Evolutionary conservation across 495 filamentous ascomycete genomes (phyloP).

Genomic region (Penicillium waksmanii): DNA sequence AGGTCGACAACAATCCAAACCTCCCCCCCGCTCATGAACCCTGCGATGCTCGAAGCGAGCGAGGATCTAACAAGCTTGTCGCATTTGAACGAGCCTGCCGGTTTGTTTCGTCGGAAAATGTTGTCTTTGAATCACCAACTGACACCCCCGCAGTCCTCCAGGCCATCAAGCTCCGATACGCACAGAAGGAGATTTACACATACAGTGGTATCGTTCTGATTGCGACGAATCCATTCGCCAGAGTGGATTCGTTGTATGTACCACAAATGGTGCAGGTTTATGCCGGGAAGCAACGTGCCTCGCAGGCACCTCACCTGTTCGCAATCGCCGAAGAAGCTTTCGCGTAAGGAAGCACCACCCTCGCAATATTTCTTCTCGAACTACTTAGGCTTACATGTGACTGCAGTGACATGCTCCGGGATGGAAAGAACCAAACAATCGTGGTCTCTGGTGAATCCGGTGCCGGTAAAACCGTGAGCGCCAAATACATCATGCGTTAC

Average conservation of each 20-base stretch:
- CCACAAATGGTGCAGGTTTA: slow-evolving; percentile 99
- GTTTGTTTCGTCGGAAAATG: slow-evolving; percentile 52
- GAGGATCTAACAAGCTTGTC: slow-evolving; percentile 98
- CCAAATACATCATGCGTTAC: slow-evolving; percentile 99
- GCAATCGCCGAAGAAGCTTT: slow-evolving; percentile 99
- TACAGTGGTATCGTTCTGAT: slow-evolving; percentile 99
- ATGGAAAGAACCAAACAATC: slow-evolving; percentile 95
- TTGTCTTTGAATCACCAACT: slow-evolving; percentile 28
- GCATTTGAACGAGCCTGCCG: slow-evolving; percentile 97
- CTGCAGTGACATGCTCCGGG: slow-evolving; percentile 91
- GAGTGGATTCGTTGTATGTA: slow-evolving; percentile 97
- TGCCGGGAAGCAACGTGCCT: slow-evolving; percentile 93
- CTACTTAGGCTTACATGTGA: not conserved
- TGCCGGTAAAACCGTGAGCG: slow-evolving; percentile 98
- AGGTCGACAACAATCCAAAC: slow-evolving; percentile 68
- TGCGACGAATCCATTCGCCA: slow-evolving; percentile 96
- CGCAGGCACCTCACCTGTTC: slow-evolving; percentile 96
- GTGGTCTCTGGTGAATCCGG: slow-evolving; percentile 98
- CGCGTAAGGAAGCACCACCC: slow-evolving; percentile 62
- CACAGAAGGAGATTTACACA: slow-evolving; percentile 99
- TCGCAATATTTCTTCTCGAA: not conserved
- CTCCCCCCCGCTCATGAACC: slow-evolving; percentile 98
- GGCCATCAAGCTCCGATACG: slow-evolving; percentile 96
- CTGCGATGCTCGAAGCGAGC: slow-evolving; percentile 96
- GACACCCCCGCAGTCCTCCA: slow-evolving; percentile 74